Evolutionary conservation across 805 yeast species (phyloP), one percentile per base, ranked within the genome.

Genomic region (Candida namnaoensis): DNA sequence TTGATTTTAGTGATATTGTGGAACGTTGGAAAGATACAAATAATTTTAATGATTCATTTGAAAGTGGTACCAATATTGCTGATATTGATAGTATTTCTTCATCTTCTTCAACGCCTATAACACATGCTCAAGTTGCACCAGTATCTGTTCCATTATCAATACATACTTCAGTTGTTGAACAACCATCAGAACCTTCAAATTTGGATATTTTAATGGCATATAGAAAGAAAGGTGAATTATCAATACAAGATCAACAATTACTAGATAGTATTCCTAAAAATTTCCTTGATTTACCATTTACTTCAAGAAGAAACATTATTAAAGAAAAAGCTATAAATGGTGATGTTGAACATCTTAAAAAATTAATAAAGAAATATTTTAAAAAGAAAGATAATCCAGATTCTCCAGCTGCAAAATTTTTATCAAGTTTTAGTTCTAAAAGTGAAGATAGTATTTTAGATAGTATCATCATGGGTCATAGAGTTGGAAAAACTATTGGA

Each of bases 401-500:
- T 4, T 52, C 59, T 6, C 49, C 57, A 12, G 63, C 64, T 4
- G 44, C 55, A 4, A 53, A 52, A 38, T 60, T 51, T 41, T 44
- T 60, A 13, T 48, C 54, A 8, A 51, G 60, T 34, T 49, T 57
- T 8, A 44, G 52, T 26, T 15, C 36, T 11, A 48, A 39, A 32
- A 32, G 37, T 12, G 34, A 36, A 6, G 84, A 80, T 50, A 87
- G 82, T 43, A 76, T 30, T 5, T 6, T 73, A 45, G 95, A 95
- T 1, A 80, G 84, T 12, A 57, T 71, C 24, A 76, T 88, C 2
- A 49, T 82, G 64, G 79, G 76, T 13, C 77, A 78, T 49, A 70
- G 62, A 30, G 56, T 88, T 28, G 95, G 95, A 1, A 78, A 78
- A 49, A 72, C 82, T 10, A 80, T 88, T 46, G 96, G 96, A 1